A percentile compares a stretch with the other conserved stretches of the same genome.
Conservation (phyloP, 805 yeast species). For the Naumovozyma castellii region DNA sequence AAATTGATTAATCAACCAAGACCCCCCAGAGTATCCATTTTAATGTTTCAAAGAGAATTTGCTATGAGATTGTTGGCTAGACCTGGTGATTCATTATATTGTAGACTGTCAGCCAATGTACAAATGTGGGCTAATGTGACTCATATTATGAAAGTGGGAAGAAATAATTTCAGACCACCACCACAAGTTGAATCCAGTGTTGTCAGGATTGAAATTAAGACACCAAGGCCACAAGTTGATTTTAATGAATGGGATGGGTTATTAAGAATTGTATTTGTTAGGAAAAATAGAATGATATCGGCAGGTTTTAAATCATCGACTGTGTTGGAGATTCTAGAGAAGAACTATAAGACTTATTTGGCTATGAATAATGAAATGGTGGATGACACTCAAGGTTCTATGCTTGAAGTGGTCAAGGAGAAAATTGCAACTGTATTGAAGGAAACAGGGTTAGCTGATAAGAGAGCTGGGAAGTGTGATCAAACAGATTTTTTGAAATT, state of each 20-base stretch:
- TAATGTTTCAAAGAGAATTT: conserved; percentile 97
- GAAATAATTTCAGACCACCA: conserved; percentile 93
- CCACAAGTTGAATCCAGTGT: conserved; percentile 97
- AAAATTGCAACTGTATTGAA: conserved; percentile 65
- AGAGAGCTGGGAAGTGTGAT: conserved; percentile 89
- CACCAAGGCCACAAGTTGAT: conserved; percentile 89
- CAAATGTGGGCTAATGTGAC: conserved; percentile 99
- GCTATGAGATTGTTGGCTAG: conserved; percentile 88
- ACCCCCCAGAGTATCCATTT: conserved; percentile 90
- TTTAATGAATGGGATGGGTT: conserved; percentile 97
- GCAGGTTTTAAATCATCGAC: conserved; percentile 86
- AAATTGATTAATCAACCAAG: conserved; percentile 80
- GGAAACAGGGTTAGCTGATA: conserved; percentile 73
- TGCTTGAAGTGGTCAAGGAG: conserved; percentile 43
- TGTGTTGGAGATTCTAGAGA: conserved; percentile 71
- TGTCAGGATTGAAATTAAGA: conserved; percentile 84
- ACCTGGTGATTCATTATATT: conserved; percentile 92
- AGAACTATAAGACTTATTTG: conserved; percentile 75
- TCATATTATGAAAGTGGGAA: conserved; percentile 97
- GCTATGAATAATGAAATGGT: conserved; percentile 39
- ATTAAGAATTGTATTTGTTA: conserved; percentile 78
- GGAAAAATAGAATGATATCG: conserved; percentile 86
- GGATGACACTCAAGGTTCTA: conserved; percentile 35
- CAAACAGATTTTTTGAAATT: conserved; percentile 86
- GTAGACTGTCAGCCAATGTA: conserved; percentile 90